Conservation (phyloP, 148 eudicot genomes). For the Pouteria glomerata region DNA sequence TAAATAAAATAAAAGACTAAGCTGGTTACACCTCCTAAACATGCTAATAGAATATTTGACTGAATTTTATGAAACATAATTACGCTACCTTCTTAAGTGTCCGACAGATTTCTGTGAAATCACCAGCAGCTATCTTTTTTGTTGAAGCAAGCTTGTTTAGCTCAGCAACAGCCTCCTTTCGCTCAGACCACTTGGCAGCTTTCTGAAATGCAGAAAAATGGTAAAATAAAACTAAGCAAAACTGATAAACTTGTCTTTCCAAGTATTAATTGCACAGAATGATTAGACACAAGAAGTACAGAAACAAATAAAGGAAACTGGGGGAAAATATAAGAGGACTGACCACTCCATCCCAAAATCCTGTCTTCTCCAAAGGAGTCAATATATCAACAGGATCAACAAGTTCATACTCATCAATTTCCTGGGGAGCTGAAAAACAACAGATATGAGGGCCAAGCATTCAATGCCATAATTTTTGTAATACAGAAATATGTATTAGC, state of each 20-base stretch:
- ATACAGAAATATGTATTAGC: neutral
- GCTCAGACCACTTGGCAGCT: constrained; percentile 99
- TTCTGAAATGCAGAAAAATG: constrained; percentile 45
- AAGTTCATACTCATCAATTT: constrained; percentile 93
- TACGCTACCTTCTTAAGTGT: constrained; percentile 80
- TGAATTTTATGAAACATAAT: neutral
- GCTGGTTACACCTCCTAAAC: too few species aligned
- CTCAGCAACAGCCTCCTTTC: constrained; percentile 98
- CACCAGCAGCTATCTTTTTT: constrained; percentile 92
- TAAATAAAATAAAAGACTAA: neutral
- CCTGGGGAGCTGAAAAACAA: constrained; percentile 68
- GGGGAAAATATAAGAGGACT: constrained; percentile 23
- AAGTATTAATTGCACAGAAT: neutral
- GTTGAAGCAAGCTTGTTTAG: constrained; percentile 96
- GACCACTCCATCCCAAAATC: constrained; percentile 99
- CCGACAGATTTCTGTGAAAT: constrained; percentile 90
- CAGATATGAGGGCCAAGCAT: constrained; percentile 11
- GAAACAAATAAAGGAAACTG: neutral
- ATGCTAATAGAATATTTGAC: neutral
- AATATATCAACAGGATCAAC: constrained; percentile 98
- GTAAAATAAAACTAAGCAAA: too few species aligned
- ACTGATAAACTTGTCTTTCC: too few species aligned
- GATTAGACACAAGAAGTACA: constrained; percentile 5
- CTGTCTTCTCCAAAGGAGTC: constrained; percentile 91
- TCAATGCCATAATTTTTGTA: neutral